Base-by-base conservation (phyloP, 176 grass and related monocot genomes). In the Themeda triandra region DNA sequence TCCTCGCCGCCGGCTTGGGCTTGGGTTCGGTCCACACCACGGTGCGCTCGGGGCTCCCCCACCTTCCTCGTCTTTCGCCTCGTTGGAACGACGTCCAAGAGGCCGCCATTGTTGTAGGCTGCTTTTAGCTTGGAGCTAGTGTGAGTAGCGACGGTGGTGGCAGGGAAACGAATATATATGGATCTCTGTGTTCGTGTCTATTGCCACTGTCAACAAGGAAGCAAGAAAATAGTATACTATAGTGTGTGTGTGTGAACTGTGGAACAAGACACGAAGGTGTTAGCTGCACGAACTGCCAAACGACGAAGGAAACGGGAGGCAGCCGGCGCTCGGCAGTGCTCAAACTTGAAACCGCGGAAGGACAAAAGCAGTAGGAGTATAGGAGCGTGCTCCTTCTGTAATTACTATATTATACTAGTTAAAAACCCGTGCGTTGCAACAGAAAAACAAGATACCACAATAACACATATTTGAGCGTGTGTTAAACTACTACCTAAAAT, bases 1-100 rank as follows among this genome's bases (percentile, higher is more conserved):
- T 45, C n/a, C n/a, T n/a, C n/a, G n/a, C n/a, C 18, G n/a, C 25
- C 24, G 54, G 21, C 66, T 35, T 64, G 25, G 21, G 25, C 54
- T 81, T 84, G 12, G 85, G 87, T 71, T 95, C 88, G 0, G 80
- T 87, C 93, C 93, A 95, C 0, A 95, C 90, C 35, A 86, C 40
- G n/a, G 83, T 95, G 54, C 93, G 89, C 83, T 95, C 87, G 10
- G 93, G 93, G 67, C 93, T 95, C 37, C 87, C 86, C 87, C 84
- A 88, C 13, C 63, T 28, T 35, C 80, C 87, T 6, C 84, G n/a
- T 11, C 58, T 25, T 13, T 45, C 60, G 76, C 33, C 15, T 32
- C 12, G 18, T 12, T 78, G 54, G 41, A 46, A 29, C 6, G 41
- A 73, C 9, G n/a, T n/a, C n/a, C n/a, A 42, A 2, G 51, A 63